Base-by-base conservation (phyloP, 148 eudicot species). In the Nyssa sinensis region DNA sequence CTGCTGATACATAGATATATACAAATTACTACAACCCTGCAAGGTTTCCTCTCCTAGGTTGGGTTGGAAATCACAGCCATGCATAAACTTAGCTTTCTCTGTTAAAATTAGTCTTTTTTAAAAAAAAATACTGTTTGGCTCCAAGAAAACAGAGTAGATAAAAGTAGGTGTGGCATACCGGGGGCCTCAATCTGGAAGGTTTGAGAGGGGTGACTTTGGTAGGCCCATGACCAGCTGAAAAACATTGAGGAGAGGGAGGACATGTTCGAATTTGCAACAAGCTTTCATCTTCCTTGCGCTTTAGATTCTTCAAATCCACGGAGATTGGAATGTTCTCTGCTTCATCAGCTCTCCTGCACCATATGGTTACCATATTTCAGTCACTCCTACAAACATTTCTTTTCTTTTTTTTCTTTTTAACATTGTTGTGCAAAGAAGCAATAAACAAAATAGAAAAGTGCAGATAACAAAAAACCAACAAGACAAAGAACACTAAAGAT, bases 161-260 rank as follows among this genome's bases (percentile, higher is more conserved):
- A n/a, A 17, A 27, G 69, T 11, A 74, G 24, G 21, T 35, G 51
- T 55, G 32, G 58, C 80, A 62, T 89, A 91, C 94, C 98, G n/a
- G 79, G 67, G 86, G 88, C 79, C 81, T 83, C 19, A 85, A 75
- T 62, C 82, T 86, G 35, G 86, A 81, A 63, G 88, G 84, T 78
- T 83, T 91, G 1, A 87, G 73, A 74, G 96, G 88, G 14, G 83
- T 79, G 24, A 81, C 66, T 80, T 82, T 87, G 71, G 66, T 34
- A 33, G 82, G 82, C 32, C 75, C 87, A 32, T 74, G 79, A 8
- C 66, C 76, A 35, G 86, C 96, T 29, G 98, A 94, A 67, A 94
- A 94, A 37, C 98, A 85, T 75, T 94, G 98, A 21, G 97, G 97
- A 24, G 98, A 88, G 35, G 98, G 98, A 75, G 98, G 98, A 72